phyloP scores from a whole-genome alignment of 2,329 filamentous ascomycete species.

The Emergomyces pasteurianus region DNA sequence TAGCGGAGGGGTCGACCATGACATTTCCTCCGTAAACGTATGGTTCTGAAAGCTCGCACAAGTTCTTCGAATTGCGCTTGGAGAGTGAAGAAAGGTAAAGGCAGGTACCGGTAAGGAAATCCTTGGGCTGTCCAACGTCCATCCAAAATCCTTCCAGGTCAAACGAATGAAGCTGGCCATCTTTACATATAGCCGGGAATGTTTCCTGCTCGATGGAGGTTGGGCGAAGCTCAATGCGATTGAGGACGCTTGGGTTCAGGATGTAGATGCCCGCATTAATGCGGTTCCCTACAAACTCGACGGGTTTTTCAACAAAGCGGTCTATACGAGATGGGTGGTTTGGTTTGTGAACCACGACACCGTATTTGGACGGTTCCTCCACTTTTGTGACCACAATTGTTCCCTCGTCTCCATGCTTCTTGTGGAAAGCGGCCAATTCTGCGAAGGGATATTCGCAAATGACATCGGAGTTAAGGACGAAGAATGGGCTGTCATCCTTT shows the following conservation, averaged over 20 bases:
- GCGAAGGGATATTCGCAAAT: conserved; percentile 97
- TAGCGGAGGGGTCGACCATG: conserved; percentile 82
- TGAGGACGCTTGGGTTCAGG: conserved; percentile 80
- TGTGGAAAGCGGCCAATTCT: conserved; percentile 84
- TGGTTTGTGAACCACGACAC: conserved; percentile 95
- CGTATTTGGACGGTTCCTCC: conserved; percentile 97
- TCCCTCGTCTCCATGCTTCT: conserved; percentile 81
- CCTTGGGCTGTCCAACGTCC: conserved; percentile 97
- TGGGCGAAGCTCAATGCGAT: conserved; percentile 87
- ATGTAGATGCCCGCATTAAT: conserved; percentile 99
- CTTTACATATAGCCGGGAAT: conserved; percentile 84
- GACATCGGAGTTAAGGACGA: conserved; percentile 95
- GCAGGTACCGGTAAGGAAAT: conserved; percentile 92
- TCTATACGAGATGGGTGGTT: conserved; percentile 85
- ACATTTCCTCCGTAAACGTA: conserved; percentile 92
- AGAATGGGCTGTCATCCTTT: conserved; percentile 92
- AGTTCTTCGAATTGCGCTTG: conserved; percentile 78
- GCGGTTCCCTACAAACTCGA: conserved; percentile 96
- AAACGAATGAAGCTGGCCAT: conserved; percentile 87
- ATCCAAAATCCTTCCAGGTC: conserved; percentile 98
- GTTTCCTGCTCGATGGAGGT: conserved; percentile 98
- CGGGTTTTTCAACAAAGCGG: conserved; percentile 97
- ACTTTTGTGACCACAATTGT: conserved; percentile 99
- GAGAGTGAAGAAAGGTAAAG: conserved; percentile 87
- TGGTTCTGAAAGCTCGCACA: conserved; percentile 59